A percentile compares a stretch with the other conserved stretches of the same genome.
phyloP scores from a whole-genome alignment of 768 basidiomycete genomes.

The Mycena rebaudengoi region DNA sequence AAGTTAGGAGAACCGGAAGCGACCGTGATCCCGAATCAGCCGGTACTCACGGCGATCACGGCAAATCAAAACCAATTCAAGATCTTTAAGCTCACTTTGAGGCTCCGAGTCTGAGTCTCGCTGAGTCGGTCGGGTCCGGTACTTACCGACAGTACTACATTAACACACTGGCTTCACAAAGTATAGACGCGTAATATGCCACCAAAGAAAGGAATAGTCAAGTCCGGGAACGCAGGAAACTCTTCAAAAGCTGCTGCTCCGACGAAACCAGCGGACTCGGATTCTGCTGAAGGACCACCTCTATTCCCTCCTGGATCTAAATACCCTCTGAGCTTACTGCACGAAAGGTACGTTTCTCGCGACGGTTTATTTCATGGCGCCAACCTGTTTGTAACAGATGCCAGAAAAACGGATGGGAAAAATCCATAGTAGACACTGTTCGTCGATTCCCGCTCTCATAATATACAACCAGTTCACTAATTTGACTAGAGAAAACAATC shows the following conservation, averaged over 20 bases:
- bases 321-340: slow-evolving; percentile 78
- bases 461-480: slow-evolving; percentile 10
- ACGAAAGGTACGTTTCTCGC: slow-evolving; percentile 66
- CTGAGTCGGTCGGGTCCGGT: no score
- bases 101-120: no score
- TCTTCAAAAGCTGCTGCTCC: slow-evolving; percentile 64
- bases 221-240: slow-evolving; percentile 91
- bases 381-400: no score
- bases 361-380: no score
- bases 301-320: slow-evolving; percentile 89
- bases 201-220: slow-evolving; percentile 79
- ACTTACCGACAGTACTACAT: no score
- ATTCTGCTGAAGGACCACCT: slow-evolving; percentile 53
- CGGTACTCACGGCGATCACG: no score
- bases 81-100: no score
- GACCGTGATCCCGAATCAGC: not conserved
- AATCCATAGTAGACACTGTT: slow-evolving; percentile 82
- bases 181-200: slow-evolving; percentile 53
- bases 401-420: slow-evolving; percentile 91
- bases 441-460: slow-evolving; percentile 28
- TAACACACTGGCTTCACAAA: no score
- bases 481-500: slow-evolving; percentile 52
- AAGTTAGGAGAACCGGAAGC: not conserved
- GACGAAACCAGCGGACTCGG: slow-evolving; percentile 29
- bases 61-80: no score